Evolutionary conservation across 2,329 filamentous ascomycete genomes (phyloP).

Genomic region (Aspergillus fischeri): DNA sequence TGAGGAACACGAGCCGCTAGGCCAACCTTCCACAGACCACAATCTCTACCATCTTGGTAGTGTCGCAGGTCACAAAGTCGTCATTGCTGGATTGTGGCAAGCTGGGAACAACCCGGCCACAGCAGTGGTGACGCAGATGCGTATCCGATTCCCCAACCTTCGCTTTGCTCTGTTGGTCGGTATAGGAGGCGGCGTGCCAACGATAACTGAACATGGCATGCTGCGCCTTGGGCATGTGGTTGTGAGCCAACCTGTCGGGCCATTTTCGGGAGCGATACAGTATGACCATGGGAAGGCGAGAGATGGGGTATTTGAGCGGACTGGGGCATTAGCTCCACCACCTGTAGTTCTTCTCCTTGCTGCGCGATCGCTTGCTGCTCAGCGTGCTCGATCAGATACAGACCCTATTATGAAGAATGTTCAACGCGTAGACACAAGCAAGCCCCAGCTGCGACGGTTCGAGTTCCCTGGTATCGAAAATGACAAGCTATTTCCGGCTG

Average conservation of each 20-base stretch:
- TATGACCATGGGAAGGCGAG: slow-evolving; percentile 13
- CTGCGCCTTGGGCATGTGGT: slow-evolving; percentile 20
- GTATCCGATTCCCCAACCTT: slow-evolving; percentile 16
- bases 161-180: slow-evolving; percentile 16
- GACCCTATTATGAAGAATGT: slow-evolving; percentile 6
- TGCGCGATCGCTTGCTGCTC: slow-evolving; percentile 6
- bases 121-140: slow-evolving; percentile 16
- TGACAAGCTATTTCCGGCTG: slow-evolving; percentile 8
- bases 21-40: no score
- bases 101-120: slow-evolving; percentile 17
- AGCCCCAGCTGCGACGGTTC: not conserved
- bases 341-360: slow-evolving; percentile 12
- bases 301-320: slow-evolving; percentile 7
- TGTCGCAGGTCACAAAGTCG: no score
- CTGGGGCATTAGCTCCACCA: slow-evolving; percentile 10
- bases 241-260: slow-evolving; percentile 13
- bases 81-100: no score
- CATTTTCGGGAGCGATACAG: slow-evolving; percentile 9
- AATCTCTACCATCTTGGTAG: no score
- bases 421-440: slow-evolving; percentile 1
- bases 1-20: no score
- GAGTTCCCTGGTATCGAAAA: slow-evolving; percentile 6
- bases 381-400: not conserved
- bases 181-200: slow-evolving; percentile 16
- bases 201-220: slow-evolving; percentile 5